Evolutionary conservation across 2,329 filamentous ascomycete genomes (phyloP).

Genomic region (Clonostachys rhizophaga): DNA sequence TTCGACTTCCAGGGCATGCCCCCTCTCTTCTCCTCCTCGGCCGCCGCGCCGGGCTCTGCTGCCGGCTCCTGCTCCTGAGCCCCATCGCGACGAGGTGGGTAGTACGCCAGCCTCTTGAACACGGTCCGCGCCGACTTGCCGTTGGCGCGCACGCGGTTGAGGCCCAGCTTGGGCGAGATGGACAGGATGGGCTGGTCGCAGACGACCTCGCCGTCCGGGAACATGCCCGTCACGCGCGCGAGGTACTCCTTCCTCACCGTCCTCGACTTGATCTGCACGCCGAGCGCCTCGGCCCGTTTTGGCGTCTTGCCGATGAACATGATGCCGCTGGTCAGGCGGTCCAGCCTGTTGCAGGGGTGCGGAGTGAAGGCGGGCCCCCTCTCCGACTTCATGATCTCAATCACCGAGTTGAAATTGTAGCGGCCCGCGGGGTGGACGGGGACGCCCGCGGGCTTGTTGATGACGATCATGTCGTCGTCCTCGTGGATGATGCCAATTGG

Average conservation of each 20-base stretch:
- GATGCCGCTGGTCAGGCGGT: slow-evolving; percentile 88
- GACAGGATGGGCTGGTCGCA: slow-evolving; percentile 92
- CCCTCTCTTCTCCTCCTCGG: slow-evolving; percentile 6
- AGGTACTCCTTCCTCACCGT: slow-evolving; percentile 95
- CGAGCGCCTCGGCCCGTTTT: slow-evolving; percentile 72
- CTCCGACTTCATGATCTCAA: slow-evolving; percentile 88
- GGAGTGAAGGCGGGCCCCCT: slow-evolving; percentile 49
- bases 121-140: slow-evolving; percentile 88
- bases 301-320: slow-evolving; percentile 96
- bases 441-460: slow-evolving; percentile 93
- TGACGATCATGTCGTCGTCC: slow-evolving; percentile 88
- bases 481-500: slow-evolving; percentile 83
- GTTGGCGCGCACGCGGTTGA: slow-evolving; percentile 91
- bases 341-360: slow-evolving; percentile 83
- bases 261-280: slow-evolving; percentile 69
- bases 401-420: slow-evolving; percentile 91
- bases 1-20: slow-evolving; percentile 42
- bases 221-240: slow-evolving; percentile 83
- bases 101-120: slow-evolving; percentile 91
- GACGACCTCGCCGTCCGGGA: slow-evolving; percentile 85
- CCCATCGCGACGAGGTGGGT: slow-evolving; percentile 39
- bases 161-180: slow-evolving; percentile 89
- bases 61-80: background rate
- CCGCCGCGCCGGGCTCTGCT: slow-evolving; percentile 5
- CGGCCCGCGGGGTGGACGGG: slow-evolving; percentile 93